Evolutionary conservation across 1,139 yeast species (phyloP).

Genomic region (Arxiozyma slooffiae): DNA sequence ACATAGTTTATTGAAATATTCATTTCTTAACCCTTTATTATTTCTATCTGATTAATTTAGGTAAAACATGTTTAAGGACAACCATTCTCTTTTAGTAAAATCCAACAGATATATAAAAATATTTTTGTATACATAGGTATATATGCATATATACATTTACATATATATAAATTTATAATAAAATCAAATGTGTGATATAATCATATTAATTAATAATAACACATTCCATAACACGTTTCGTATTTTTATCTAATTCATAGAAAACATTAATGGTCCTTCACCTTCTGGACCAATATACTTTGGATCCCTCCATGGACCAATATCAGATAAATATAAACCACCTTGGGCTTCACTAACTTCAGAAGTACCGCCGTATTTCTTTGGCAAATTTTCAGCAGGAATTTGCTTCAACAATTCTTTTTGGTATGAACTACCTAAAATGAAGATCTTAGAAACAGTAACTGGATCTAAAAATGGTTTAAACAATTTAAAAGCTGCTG

Average conservation of each 20-base stretch:
- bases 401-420: conserved; percentile 82
- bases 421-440: conserved; percentile 69
- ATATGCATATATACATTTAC: too few relatives aligned
- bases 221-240: background rate
- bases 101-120: too few relatives aligned
- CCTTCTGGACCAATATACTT: conserved; percentile 79
- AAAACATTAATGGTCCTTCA: conserved; percentile 59
- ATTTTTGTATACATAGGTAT: too few relatives aligned
- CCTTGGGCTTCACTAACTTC: conserved; percentile 56
- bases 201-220: background rate
- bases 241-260: conserved; percentile 15
- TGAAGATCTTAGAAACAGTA: conserved; percentile 91
- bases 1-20: too few relatives aligned
- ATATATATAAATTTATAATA: too few relatives aligned
- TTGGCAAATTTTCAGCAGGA: conserved; percentile 86
- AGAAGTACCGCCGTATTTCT: conserved; percentile 79
- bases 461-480: conserved; percentile 95
- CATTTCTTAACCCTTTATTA: too few relatives aligned
- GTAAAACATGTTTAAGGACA: too few relatives aligned
- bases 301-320: conserved; percentile 96
- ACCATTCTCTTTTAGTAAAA: too few relatives aligned
- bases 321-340: conserved; percentile 77
- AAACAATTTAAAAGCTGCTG: conserved; percentile 83
- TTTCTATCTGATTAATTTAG: too few relatives aligned
- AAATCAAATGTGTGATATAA: too few relatives aligned